Evolutionary conservation across 2,329 filamentous ascomycete species (phyloP).

Genomic region (Rhynchosporium graminicola): DNA sequence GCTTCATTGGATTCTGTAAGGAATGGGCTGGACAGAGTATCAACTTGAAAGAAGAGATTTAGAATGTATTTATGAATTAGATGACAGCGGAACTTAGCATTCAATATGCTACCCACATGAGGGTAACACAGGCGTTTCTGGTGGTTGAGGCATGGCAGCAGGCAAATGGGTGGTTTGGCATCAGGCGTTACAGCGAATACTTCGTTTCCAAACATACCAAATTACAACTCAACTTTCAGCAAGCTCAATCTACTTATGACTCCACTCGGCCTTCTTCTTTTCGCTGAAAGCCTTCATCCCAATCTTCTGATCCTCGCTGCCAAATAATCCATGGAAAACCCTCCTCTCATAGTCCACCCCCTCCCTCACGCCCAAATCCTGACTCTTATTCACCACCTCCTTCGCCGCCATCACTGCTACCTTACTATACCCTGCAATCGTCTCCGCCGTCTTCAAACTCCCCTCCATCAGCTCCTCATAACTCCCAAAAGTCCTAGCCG

Average conservation of each 20-base stretch:
- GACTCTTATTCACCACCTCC: conserved; percentile 99
- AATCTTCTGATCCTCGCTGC: conserved; percentile 95
- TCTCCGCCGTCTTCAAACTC: conserved; percentile 80
- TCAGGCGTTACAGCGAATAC: conserved; percentile 20
- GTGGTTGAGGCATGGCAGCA: conserved; percentile 14
- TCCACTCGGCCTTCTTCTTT: conserved; percentile 93
- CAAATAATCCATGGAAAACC: conserved; percentile 91
- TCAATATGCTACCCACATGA: background rate
- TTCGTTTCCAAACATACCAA: conserved; percentile 13
- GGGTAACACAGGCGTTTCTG: conserved; percentile 20
- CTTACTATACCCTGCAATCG: conserved; percentile 81
- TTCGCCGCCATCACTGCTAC: conserved; percentile 90
- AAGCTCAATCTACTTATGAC: conserved; percentile 58
- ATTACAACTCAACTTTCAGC: conserved; percentile 4
- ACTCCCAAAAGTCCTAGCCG: conserved; percentile 75
- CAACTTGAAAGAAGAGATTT: conserved; percentile 34
- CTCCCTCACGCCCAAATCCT: conserved; percentile 83
- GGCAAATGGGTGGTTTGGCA: conserved; percentile 16
- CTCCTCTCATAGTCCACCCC: conserved; percentile 94
- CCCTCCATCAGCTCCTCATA: conserved; percentile 82
- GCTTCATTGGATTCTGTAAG: conserved; percentile 36
- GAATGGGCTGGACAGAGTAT: conserved; percentile 28
- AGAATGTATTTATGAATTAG: conserved; percentile 32
- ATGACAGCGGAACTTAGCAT: conserved; percentile 1
- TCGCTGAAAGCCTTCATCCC: conserved; percentile 94